These are phyloP conservation scores for Botryosphaeria dothidea DNA, from an alignment of 2,329 filamentous ascomycete species.

Conservation along the genomic window DNA sequence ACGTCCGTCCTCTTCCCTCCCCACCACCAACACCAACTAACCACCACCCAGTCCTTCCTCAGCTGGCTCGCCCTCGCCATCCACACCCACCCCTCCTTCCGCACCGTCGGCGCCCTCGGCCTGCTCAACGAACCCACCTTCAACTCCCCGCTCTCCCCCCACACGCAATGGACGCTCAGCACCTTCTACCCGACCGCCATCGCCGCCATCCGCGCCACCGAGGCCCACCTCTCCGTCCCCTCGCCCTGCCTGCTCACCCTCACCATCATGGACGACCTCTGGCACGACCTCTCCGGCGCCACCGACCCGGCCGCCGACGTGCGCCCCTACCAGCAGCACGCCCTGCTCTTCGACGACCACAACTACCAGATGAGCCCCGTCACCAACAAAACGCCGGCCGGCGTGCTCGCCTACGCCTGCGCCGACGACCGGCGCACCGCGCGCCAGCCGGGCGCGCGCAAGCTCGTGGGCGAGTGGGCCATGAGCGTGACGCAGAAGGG, in stretches of 20 bases:
- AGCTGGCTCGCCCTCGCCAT: constrained; percentile 56
- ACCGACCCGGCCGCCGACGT: neutral
- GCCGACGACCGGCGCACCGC: neutral
- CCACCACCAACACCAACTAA: neutral
- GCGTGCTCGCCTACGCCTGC: constrained; percentile 32
- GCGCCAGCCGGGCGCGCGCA: constrained; percentile 18
- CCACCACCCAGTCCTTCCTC: constrained; percentile 46
- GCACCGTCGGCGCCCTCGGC: constrained; percentile 61
- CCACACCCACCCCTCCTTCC: constrained; percentile 50
- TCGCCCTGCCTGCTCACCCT: neutral
- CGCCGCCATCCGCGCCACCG: constrained; percentile 49
- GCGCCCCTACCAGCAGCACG: neutral
- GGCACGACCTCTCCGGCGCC: neutral
- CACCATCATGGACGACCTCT: constrained; percentile 9
- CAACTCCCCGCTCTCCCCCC: constrained; percentile 3
- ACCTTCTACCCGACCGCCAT: constrained; percentile 53
- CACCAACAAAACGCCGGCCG: constrained; percentile 49
- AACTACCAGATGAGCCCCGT: constrained; percentile 54
- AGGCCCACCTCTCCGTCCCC: constrained; percentile 29
- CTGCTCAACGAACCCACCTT: constrained; percentile 58
- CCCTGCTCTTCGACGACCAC: constrained; percentile 55
- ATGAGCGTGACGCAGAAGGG: constrained; percentile 45
- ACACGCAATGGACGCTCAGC: neutral
- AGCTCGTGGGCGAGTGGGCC: constrained; percentile 62
- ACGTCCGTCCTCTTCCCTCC: constrained; percentile 3